Evolutionary conservation across 129 eudicot species (phyloP).

Genomic region (Chrysanthemum lavandulifolium): DNA sequence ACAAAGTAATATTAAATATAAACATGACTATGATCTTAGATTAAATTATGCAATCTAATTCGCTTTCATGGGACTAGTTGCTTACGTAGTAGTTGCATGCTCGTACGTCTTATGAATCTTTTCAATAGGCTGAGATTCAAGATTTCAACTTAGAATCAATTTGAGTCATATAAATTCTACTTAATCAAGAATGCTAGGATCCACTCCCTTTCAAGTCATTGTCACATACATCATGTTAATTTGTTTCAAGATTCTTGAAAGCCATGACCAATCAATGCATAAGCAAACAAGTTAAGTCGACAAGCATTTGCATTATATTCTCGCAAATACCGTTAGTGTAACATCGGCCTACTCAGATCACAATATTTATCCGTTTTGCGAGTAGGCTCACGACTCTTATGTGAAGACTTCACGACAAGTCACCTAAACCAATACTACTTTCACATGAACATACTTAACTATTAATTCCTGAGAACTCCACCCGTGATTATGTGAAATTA

Average conservation of each 20-base stretch:
- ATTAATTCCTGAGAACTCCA: too few species aligned
- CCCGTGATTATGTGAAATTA: too few species aligned
- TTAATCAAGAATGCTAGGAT: constrained; percentile 1
- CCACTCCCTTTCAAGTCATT: constrained; percentile 29
- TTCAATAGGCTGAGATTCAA: not conserved
- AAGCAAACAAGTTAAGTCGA: not conserved
- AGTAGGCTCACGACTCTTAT: too few species aligned
- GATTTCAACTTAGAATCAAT: constrained; percentile 6
- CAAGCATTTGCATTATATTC: constrained; percentile 1
- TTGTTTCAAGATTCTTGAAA: constrained; percentile 21
- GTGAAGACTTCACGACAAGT: too few species aligned
- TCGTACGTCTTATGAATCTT: constrained; percentile 18
- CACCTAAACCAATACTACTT: too few species aligned
- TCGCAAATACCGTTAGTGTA: not conserved
- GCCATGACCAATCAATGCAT: constrained; percentile 21
- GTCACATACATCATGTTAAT: constrained; percentile 23
- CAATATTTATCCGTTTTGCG: too few species aligned
- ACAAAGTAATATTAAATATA: not conserved
- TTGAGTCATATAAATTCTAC: constrained; percentile 10
- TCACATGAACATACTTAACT: too few species aligned
- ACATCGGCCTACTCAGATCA: too few species aligned
- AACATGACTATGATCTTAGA: constrained; percentile 4
- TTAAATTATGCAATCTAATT: constrained; percentile 4
- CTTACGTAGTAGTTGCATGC: constrained; percentile 16
- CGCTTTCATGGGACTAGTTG: constrained; percentile 1